Percentiles rank a stretch among this genome's conserved stretches.
phyloP scores from a whole-genome alignment of 2,329 filamentous ascomycete genomes.

The Alternaria tenuissima region DNA sequence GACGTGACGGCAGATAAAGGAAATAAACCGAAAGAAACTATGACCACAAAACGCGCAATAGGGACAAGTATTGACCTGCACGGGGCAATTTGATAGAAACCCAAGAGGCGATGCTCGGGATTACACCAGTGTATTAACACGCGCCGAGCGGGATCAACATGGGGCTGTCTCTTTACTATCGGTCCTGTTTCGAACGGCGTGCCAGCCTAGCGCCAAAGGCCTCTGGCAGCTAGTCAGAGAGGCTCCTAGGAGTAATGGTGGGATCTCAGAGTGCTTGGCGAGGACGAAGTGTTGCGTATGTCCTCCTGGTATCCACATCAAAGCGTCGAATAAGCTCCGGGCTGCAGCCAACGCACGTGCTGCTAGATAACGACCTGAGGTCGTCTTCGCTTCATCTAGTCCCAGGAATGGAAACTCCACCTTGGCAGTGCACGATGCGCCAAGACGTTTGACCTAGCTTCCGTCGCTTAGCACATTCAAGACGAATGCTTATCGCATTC shows the following conservation, averaged over 20 bases:
- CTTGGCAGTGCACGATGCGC: constrained; percentile 37
- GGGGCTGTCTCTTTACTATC: constrained; percentile 24
- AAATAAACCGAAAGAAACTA: constrained; percentile 11
- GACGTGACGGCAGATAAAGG: constrained; percentile 25
- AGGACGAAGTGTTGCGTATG: constrained; percentile 41
- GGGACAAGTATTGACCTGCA: constrained; percentile 29
- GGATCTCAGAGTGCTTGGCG: constrained; percentile 41
- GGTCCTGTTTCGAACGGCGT: constrained; percentile 41
- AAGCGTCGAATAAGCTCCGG: constrained; percentile 41
- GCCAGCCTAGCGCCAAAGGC: constrained; percentile 31
- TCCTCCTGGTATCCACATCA: constrained; percentile 42
- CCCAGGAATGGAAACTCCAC: constrained; percentile 19
- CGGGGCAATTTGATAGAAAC: constrained; percentile 32
- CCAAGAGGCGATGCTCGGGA: constrained; percentile 26
- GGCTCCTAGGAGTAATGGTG: constrained; percentile 26
- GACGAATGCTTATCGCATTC: constrained; percentile 15
- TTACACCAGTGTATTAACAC: constrained; percentile 37
- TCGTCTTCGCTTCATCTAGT: constrained; percentile 31
- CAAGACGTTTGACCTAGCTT: constrained; percentile 33
- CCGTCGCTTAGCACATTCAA: constrained; percentile 17
- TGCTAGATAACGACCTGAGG: constrained; percentile 27
- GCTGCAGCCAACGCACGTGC: constrained; percentile 31
- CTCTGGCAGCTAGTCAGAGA: constrained; percentile 36
- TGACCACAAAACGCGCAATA: constrained; percentile 23
- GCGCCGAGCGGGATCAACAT: constrained; percentile 28